Evolutionary conservation across 2,329 filamentous ascomycete genomes (phyloP), one percentile per base, ranked within the genome.

Genomic region (Trichoderma arundinaceum): DNA sequence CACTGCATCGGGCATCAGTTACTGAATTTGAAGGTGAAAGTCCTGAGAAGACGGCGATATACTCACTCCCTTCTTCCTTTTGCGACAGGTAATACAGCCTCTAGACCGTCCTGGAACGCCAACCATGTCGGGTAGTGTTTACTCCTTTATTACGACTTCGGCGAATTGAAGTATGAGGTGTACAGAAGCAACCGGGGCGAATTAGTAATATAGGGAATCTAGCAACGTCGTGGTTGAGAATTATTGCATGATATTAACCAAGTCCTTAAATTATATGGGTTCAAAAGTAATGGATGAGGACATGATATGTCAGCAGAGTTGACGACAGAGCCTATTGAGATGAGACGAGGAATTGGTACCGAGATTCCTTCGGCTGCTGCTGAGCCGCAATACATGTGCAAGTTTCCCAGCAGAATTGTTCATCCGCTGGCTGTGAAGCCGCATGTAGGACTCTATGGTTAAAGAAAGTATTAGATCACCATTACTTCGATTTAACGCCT

Each of bases 31-130:
- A 46, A 28, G 10, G 15, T 41, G 19, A 32, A 22, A 41, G 22
- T 13, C 13, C 19, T 4, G 17, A 1, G 19, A 38, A 15, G 32
- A 12, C 12, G 17, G 22, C 17, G 1, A 15, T 52, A 7, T 33
- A 60, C 66, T 64, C 44, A 69, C 68, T 7, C 66, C 68, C 19
- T 64, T 67, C 54, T 58, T 64, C 22, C 68, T 65, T 44, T 44
- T 68, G 15, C 63, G 58, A 33, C 64, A 69, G 32, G 68, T 68
- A 12, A 64, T 49, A 32, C 68, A 69, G 2, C 44, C 68, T 46
- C 67, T 65, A 4, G 63, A 66, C 7, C 68, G 48, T 22, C 65
- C 63, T 19, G 52, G 65, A 52, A 66, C 67, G 3, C 68, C 65
- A 59, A 67, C 65, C 67, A 69, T 67, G 19, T 13, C 19, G 43